These are phyloP conservation scores for Fusarium anguioides DNA, from an alignment of 2,329 filamentous ascomycete species.

Conservation along the genomic window DNA sequence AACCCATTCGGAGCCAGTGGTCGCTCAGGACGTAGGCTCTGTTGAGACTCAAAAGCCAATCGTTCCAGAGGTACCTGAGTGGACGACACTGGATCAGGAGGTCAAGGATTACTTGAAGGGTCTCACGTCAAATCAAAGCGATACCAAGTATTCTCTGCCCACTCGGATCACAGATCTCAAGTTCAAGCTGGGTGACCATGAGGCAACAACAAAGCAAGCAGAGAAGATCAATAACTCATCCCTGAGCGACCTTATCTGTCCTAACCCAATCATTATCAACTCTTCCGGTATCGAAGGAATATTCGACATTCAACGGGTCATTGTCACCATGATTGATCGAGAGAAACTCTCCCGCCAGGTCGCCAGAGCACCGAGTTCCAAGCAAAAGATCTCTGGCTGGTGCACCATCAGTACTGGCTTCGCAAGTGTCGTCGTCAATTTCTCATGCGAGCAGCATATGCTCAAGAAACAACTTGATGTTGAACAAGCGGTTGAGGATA, in stretches of 20 bases:
- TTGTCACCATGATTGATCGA: conserved; percentile 3
- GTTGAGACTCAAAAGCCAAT: background rate
- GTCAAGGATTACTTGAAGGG: background rate
- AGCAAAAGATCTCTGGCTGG: conserved; percentile 9
- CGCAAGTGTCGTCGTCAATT: conserved; percentile 6
- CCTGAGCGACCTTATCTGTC: background rate
- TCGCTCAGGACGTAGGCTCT: background rate
- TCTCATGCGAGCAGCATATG: background rate
- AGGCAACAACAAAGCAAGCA: background rate
- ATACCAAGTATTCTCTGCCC: accelerated
- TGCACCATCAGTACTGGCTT: conserved; percentile 6
- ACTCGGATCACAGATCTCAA: background rate
- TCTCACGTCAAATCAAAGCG: background rate
- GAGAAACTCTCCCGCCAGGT: background rate
- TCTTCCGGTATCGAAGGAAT: conserved; percentile 6
- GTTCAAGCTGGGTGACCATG: background rate
- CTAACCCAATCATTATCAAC: conserved; percentile 2
- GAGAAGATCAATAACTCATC: background rate
- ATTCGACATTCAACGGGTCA: conserved; percentile 1
- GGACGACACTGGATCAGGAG: background rate
- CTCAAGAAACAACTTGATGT: background rate
- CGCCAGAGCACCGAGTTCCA: background rate
- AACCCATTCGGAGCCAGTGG: background rate
- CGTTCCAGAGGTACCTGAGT: background rate
- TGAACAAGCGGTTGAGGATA: conserved; percentile 4